A percentile compares a stretch with the other conserved stretches of the same genome.
phyloP scores from a whole-genome alignment of 2,329 filamentous ascomycete genomes.

The Alternaria tenuissima region DNA sequence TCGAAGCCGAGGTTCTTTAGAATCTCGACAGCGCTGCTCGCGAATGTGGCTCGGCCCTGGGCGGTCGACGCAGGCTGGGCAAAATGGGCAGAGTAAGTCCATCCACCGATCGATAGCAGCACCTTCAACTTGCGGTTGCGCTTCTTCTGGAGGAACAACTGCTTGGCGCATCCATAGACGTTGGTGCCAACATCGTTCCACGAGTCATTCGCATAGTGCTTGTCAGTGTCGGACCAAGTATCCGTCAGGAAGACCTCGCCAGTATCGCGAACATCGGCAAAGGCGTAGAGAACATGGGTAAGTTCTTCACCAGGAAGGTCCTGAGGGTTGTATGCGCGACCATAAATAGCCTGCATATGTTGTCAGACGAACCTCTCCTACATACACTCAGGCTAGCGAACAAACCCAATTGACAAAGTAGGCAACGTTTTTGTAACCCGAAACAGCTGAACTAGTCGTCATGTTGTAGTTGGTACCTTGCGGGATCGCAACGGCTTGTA shows the following conservation, averaged over 20 bases:
- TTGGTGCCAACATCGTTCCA: conserved; percentile 52
- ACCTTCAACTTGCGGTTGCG: conserved; percentile 48
- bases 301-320: conserved; percentile 44
- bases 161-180: conserved; percentile 50
- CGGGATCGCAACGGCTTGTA: conserved; percentile 35
- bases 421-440: conserved; percentile 48
- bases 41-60: conserved; percentile 43
- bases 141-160: conserved; percentile 49
- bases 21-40: conserved; percentile 44
- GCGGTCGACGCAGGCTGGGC: conserved; percentile 42
- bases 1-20: conserved; percentile 49
- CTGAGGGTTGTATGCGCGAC: conserved; percentile 48
- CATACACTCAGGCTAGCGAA: conserved; percentile 6
- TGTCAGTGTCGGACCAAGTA: conserved; percentile 49
- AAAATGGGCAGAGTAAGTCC: conserved; percentile 52
- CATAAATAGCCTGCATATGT: conserved; percentile 47
- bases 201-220: conserved; percentile 49
- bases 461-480: conserved; percentile 19
- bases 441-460: conserved; percentile 23
- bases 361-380: conserved; percentile 7
- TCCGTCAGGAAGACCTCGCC: conserved; percentile 51
- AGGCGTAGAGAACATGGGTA: conserved; percentile 51
- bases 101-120: conserved; percentile 50
- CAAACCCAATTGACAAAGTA: conserved; percentile 52
- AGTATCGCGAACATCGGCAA: conserved; percentile 49